Evolutionary conservation across 805 yeast genomes (phyloP).

Genomic region (Metschnikowia picachoensis): DNA sequence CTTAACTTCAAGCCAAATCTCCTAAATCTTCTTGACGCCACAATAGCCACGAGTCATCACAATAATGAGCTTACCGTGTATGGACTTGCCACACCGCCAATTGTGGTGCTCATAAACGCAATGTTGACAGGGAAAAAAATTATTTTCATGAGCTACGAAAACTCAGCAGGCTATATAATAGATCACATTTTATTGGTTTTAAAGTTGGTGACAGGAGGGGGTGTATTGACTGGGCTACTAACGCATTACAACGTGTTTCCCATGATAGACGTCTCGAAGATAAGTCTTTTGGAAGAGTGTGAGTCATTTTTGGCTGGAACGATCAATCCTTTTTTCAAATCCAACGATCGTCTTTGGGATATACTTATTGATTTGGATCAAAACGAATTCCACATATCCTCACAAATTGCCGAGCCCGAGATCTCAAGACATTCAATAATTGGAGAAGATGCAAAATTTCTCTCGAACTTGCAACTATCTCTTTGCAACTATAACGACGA

Average conservation of each 20-base stretch:
- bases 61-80: slow-evolving; percentile 49
- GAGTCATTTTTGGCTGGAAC: slow-evolving; percentile 58
- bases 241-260: slow-evolving; percentile 48
- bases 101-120: slow-evolving; percentile 34
- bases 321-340: slow-evolving; percentile 60
- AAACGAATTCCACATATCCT: slow-evolving; percentile 36
- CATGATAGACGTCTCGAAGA: slow-evolving; percentile 55
- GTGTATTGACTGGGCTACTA: slow-evolving; percentile 40
- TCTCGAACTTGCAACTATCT: slow-evolving; percentile 40
- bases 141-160: slow-evolving; percentile 37
- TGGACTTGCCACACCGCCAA: slow-evolving; percentile 51
- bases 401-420: slow-evolving; percentile 19
- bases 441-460: slow-evolving; percentile 42
- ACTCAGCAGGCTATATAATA: slow-evolving; percentile 41
- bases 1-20: slow-evolving; percentile 38
- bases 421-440: slow-evolving; percentile 35
- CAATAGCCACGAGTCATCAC: slow-evolving; percentile 30
- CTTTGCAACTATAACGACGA: slow-evolving; percentile 45
- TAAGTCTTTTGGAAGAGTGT: slow-evolving; percentile 44
- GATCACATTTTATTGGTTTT: slow-evolving; percentile 36
- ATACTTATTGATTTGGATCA: slow-evolving; percentile 56
- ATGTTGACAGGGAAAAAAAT: slow-evolving; percentile 38
- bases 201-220: slow-evolving; percentile 41
- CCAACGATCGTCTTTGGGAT: slow-evolving; percentile 55
- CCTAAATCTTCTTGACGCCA: slow-evolving; percentile 32